phyloP scores from a whole-genome alignment of 1,284 basidiomycete genomes.

The Ceratobasidium sp. region DNA sequence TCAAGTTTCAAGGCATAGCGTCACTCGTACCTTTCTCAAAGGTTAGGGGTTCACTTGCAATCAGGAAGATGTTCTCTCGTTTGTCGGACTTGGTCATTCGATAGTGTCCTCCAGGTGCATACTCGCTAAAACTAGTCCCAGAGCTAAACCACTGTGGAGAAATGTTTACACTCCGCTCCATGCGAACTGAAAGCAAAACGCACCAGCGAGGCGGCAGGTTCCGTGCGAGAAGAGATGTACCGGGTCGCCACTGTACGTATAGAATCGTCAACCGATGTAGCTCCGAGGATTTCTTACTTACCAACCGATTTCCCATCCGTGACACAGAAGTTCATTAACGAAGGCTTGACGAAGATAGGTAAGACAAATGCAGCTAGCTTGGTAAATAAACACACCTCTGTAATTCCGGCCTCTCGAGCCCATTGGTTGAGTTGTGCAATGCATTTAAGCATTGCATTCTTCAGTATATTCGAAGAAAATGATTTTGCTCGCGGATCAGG shows the following conservation, averaged over 20 bases:
- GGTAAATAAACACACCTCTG: slow-evolving; percentile 62
- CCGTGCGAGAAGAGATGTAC: slow-evolving; percentile 90
- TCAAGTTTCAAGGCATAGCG: slow-evolving; percentile 51
- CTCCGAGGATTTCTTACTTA: not conserved
- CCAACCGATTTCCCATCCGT: slow-evolving; percentile 90
- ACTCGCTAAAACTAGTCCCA: slow-evolving; percentile 93
- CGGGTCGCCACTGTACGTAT: slow-evolving; percentile 80
- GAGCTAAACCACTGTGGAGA: slow-evolving; percentile 87
- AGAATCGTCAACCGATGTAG: not conserved
- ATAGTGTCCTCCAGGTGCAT: slow-evolving; percentile 85
- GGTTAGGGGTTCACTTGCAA: slow-evolving; percentile 91
- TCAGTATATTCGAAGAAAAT: slow-evolving; percentile 71
- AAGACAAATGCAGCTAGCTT: not conserved
- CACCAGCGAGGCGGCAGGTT: slow-evolving; percentile 92
- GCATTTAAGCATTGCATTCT: slow-evolving; percentile 87
- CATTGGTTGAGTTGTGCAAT: slow-evolving; percentile 81
- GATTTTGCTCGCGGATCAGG: slow-evolving; percentile 78
- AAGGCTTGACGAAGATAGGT: slow-evolving; percentile 67
- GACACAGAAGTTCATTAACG: slow-evolving; percentile 95
- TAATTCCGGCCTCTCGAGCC: slow-evolving; percentile 77
- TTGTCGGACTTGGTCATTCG: slow-evolving; percentile 97
- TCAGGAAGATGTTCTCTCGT: slow-evolving; percentile 93
- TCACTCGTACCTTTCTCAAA: slow-evolving; percentile 83
- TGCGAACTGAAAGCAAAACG: slow-evolving; percentile 46
- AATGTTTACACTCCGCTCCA: not conserved